Percentiles rank a stretch among this genome's conserved stretches.
Evolutionary conservation across 2,329 filamentous ascomycete genomes (phyloP).

Genomic region (Didymellaceae sp.): DNA sequence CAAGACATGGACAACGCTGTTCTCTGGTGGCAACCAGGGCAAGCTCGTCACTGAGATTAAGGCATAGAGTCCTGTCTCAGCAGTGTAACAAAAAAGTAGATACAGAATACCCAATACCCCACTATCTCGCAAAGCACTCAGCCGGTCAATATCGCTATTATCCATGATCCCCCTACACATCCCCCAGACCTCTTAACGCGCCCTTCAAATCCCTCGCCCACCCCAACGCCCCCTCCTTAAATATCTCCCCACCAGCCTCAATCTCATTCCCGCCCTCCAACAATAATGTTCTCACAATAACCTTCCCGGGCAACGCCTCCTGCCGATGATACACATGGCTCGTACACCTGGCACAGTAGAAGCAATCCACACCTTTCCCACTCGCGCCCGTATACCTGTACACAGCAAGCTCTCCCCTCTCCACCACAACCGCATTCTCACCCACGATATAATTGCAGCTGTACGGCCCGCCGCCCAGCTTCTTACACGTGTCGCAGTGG

Average conservation of each 20-base stretch:
- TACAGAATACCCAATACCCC: not conserved
- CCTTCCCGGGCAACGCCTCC: constrained; percentile 49
- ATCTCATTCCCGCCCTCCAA: constrained; percentile 46
- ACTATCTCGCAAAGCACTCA: not conserved
- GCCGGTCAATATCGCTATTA: not conserved
- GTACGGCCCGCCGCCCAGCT: constrained; percentile 45
- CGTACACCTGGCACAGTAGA: constrained; percentile 49
- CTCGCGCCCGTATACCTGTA: constrained; percentile 45
- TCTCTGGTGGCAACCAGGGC: constrained; percentile 55
- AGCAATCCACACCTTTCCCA: constrained; percentile 48
- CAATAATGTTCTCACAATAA: constrained; percentile 49
- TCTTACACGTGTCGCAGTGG: constrained; percentile 48
- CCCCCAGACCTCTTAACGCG: not conserved
- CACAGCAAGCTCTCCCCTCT: constrained; percentile 30
- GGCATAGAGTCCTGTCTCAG: not conserved
- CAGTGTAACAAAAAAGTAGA: not conserved
- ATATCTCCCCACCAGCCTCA: constrained; percentile 48
- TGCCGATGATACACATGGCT: constrained; percentile 52
- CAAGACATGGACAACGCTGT: constrained; percentile 57
- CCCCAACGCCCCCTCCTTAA: constrained; percentile 43
- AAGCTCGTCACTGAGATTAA: constrained; percentile 54
- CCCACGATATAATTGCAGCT: constrained; percentile 47
- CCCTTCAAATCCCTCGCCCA: constrained; percentile 43
- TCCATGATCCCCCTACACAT: not conserved
- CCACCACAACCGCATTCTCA: constrained; percentile 33